Evolutionary conservation across 345 rosid genomes (phyloP), one percentile per base, ranked within the genome.

Genomic region (Carallia pectinifolia): DNA sequence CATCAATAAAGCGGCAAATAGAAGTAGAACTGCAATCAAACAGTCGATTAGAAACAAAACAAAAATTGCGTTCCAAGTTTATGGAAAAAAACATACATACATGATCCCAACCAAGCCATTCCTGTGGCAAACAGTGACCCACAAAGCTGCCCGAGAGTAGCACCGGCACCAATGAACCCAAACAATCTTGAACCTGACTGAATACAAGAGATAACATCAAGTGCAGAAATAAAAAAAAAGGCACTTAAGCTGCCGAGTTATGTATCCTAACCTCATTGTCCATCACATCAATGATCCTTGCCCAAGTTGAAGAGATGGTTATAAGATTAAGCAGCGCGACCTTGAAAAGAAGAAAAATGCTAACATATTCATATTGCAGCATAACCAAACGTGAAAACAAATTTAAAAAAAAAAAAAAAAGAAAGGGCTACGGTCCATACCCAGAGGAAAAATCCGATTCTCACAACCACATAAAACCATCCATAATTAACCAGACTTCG

Each of bases 151-250:
- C 98, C 98, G 54, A 93, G 88, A 17, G 98, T 93, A 62, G 98
- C 98, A 70, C 96, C 98, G 61, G 97, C 98, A 75, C 98, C 98
- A 66, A 91, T 85, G 87, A 93, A 89, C 68, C 97, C 98, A 50
- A 93, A 93, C 84, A 91, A 85, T 86, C 98, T 85, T 61, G 96
- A 89, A 78, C 98, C 98, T 87, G 98, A 91, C 98, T 91, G 94
- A 66, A 89, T 54, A 68, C 64, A 69, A 54, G n/a, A 50, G 74
- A 66, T 47, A 44, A 79, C 66, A 67, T 83, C 68, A 78, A 81
- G 71, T 50, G 69, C 64, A 70, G 64, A 9, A 23, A 34, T 75
- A 19, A 74, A 71, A 60, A 71, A 2, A 50, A 63, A 2, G 64
- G 48, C 13, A 70, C 54, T 55, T 19, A 72, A 69, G 27, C 48